A percentile compares a stretch with the other conserved stretches of the same genome.
phyloP scores from a whole-genome alignment of 495 filamentous ascomycete species.

The Lophiostoma macrostomum region DNA sequence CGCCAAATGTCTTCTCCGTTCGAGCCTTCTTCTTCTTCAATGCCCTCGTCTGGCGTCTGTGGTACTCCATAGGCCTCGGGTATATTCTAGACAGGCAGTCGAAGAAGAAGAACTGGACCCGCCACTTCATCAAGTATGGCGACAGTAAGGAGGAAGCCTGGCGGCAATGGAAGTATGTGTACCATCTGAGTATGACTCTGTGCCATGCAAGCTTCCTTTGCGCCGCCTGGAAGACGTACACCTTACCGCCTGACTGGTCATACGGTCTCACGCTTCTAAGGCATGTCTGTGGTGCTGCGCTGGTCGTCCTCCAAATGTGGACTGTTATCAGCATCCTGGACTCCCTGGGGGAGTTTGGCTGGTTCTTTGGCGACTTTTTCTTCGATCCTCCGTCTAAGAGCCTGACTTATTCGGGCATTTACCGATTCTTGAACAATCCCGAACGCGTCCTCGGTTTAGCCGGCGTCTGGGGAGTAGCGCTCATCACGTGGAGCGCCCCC shows the following conservation, averaged over 20 bases:
- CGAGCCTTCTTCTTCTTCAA: slow-evolving; percentile 77
- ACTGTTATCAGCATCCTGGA: slow-evolving; percentile 92
- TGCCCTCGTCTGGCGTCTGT: slow-evolving; percentile 79
- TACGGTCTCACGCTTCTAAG: slow-evolving; percentile 80
- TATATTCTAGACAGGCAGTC: slow-evolving; percentile 82
- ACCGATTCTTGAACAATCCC: slow-evolving; percentile 96
- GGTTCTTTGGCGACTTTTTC: slow-evolving; percentile 99
- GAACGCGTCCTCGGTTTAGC: slow-evolving; percentile 91
- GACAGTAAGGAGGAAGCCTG: slow-evolving; percentile 87
- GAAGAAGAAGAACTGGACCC: slow-evolving; percentile 84
- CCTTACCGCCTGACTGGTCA: slow-evolving; percentile 75
- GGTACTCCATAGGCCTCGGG: slow-evolving; percentile 89
- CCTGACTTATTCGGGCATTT: slow-evolving; percentile 94
- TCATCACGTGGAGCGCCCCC: slow-evolving; percentile 82
- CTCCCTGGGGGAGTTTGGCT: slow-evolving; percentile 94
- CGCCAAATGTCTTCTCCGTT: slow-evolving; percentile 70
- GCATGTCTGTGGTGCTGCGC: slow-evolving; percentile 75
- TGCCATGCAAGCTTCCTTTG: slow-evolving; percentile 85
- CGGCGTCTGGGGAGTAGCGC: slow-evolving; percentile 91
- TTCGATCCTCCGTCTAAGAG: slow-evolving; percentile 74
- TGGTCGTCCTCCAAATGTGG: slow-evolving; percentile 89
- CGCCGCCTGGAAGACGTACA: slow-evolving; percentile 96
- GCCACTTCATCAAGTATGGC: slow-evolving; percentile 95
- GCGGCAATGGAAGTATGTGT: slow-evolving; percentile 96
- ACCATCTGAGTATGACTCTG: slow-evolving; percentile 86